phyloP scores from a whole-genome alignment of 306 rosid species.

The Potentilla sterilis region DNA sequence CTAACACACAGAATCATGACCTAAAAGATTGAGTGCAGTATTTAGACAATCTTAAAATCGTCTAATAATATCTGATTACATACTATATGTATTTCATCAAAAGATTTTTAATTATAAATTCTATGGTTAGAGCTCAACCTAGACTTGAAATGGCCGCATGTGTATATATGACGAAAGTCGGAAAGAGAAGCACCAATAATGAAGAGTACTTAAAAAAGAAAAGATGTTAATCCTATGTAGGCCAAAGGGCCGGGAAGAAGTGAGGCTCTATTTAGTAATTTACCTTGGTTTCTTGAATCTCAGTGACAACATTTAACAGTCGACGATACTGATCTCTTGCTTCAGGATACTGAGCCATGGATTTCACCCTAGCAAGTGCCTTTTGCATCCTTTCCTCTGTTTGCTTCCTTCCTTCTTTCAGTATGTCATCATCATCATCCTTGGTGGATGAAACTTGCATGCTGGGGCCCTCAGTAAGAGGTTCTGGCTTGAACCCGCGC shows the following conservation, averaged over 20 bases:
- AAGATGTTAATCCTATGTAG: neutral
- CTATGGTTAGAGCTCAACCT: neutral
- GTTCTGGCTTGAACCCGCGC: slow-evolving; percentile 76
- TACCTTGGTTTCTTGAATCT: slow-evolving; percentile 73
- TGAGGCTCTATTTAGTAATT: slow-evolving; percentile 1
- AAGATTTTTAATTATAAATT: neutral
- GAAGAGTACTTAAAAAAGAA: neutral
- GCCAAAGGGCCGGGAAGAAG: neutral
- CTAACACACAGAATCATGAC: neutral
- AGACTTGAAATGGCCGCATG: neutral
- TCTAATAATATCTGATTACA: neutral
- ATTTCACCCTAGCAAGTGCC: slow-evolving; percentile 87
- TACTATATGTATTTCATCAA: neutral
- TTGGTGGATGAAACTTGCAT: slow-evolving; percentile 34
- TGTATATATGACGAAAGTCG: neutral
- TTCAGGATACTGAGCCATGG: slow-evolving; percentile 89
- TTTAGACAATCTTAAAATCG: neutral
- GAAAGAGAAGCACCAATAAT: neutral
- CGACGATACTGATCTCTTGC: slow-evolving; percentile 86
- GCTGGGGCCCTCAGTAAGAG: slow-evolving; percentile 39
- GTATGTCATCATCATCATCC: slow-evolving; percentile 67
- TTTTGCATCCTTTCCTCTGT: slow-evolving; percentile 75
- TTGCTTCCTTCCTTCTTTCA: slow-evolving; percentile 80
- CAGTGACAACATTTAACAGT: slow-evolving; percentile 62
- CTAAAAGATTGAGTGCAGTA: neutral